A percentile compares a stretch with the other conserved stretches of the same genome.
phyloP scores from a whole-genome alignment of 2,329 filamentous ascomycete genomes.

The Fusarium annulatum region DNA sequence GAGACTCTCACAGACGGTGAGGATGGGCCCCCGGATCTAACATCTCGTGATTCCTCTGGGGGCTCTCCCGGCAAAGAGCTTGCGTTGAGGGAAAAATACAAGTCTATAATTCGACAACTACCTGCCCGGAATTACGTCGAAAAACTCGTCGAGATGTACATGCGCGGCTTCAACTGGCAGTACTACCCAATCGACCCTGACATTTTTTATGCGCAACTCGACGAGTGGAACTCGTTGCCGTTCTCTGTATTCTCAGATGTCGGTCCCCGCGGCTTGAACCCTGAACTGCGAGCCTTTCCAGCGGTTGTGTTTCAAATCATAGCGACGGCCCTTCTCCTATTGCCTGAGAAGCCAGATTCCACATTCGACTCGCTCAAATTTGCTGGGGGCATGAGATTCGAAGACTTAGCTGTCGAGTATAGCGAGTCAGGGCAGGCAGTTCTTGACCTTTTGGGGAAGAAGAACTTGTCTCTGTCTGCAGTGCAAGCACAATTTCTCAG shows the following conservation, averaged over 20 bases:
- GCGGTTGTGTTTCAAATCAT: constrained; percentile 69
- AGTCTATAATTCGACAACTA: constrained; percentile 66
- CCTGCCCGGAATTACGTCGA: constrained; percentile 66
- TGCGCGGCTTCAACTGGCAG: constrained; percentile 69
- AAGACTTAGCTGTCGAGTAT: constrained; percentile 70
- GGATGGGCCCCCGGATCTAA: constrained; percentile 19
- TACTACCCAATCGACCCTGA: constrained; percentile 67
- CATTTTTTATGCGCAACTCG: constrained; percentile 62
- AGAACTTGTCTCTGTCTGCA: constrained; percentile 65
- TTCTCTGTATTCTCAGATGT: constrained; percentile 61
- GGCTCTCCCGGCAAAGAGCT: constrained; percentile 45
- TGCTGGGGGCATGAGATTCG: constrained; percentile 67
- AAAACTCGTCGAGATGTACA: constrained; percentile 64
- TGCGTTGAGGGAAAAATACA: constrained; percentile 67
- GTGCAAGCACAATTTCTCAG: constrained; percentile 69
- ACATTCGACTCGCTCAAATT: constrained; percentile 69
- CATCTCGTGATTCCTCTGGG: neutral
- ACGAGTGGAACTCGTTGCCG: constrained; percentile 65
- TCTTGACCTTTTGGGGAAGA: constrained; percentile 66
- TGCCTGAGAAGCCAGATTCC: constrained; percentile 60
- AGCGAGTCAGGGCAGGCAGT: constrained; percentile 68
- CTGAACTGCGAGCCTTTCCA: constrained; percentile 67
- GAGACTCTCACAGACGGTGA: constrained; percentile 55
- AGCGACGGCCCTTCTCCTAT: constrained; percentile 64
- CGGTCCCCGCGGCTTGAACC: constrained; percentile 62